These are phyloP conservation scores for Viridothelium virens DNA, from an alignment of 495 filamentous ascomycete species.

Conservation along the genomic window DNA sequence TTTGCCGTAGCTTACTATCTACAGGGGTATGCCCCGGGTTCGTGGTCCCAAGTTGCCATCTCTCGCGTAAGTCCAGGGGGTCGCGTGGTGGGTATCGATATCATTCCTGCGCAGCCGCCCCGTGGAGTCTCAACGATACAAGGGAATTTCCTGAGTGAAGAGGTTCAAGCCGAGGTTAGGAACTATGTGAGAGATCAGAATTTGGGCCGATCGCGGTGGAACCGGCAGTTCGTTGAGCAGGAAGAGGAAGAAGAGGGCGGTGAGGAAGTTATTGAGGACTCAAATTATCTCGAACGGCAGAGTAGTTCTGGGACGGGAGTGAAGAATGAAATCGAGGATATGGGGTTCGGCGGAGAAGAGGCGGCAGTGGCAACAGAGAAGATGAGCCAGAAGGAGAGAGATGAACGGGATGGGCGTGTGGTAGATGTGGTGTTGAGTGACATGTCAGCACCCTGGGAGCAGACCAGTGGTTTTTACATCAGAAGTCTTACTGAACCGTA, in stretches of 20 bases:
- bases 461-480: conserved; percentile 67
- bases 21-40: conserved; percentile 78
- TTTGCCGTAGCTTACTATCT: neutral
- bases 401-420: conserved; percentile 41
- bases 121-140: conserved; percentile 86
- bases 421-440: conserved; percentile 96
- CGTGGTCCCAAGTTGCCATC: conserved; percentile 92
- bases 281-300: conserved; percentile 35
- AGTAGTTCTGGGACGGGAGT: conserved; percentile 26
- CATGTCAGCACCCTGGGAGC: conserved; percentile 95
- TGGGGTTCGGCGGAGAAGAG: conserved; percentile 16
- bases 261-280: conserved; percentile 33
- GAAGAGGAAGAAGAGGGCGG: conserved; percentile 15
- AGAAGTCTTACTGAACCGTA: conserved; percentile 87
- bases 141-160: conserved; percentile 72
- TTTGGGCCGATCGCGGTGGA: conserved; percentile 45
- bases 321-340: conserved; percentile 13
- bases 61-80: conserved; percentile 67
- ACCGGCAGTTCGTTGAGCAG: neutral
- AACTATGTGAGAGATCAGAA: conserved; percentile 60
- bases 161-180: conserved; percentile 65
- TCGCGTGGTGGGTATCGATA: conserved; percentile 79
- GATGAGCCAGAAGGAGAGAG: conserved; percentile 27
- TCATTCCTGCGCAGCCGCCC: conserved; percentile 85
- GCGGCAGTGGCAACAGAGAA: conserved; percentile 18